Evolutionary conservation across 2,329 filamentous ascomycete genomes (phyloP).

Genomic region (Hymenoscyphus infarciens): DNA sequence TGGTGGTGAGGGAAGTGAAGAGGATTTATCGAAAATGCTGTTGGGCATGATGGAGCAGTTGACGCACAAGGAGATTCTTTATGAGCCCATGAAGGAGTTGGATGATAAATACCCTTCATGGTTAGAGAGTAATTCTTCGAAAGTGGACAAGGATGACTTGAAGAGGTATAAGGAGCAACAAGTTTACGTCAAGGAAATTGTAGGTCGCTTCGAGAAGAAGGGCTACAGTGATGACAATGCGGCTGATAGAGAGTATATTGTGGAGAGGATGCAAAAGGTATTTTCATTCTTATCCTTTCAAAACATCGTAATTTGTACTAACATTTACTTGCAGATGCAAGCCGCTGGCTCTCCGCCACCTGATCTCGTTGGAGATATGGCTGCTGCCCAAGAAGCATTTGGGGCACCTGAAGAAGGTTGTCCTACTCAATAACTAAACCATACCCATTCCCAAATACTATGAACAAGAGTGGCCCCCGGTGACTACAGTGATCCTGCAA

Average conservation of each 20-base stretch:
- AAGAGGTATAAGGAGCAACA: constrained; percentile 80
- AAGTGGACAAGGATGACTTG: constrained; percentile 66
- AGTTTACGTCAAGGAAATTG: constrained; percentile 77
- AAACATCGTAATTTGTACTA: constrained; percentile 20
- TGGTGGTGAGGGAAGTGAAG: constrained; percentile 57
- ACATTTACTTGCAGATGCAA: constrained; percentile 73
- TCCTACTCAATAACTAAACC: constrained; percentile 51
- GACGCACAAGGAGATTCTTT: constrained; percentile 96
- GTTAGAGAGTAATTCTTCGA: constrained; percentile 72
- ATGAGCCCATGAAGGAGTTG: constrained; percentile 98
- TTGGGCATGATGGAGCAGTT: constrained; percentile 99
- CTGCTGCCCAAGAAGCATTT: constrained; percentile 71
- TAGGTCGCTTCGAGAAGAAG: constrained; percentile 78
- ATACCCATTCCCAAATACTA: constrained; percentile 12
- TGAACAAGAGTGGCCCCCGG: background rate
- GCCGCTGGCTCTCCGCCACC: constrained; percentile 83
- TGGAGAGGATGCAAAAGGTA: constrained; percentile 97
- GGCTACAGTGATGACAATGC: constrained; percentile 80
- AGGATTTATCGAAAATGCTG: constrained; percentile 91
- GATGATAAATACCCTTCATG: constrained; percentile 88
- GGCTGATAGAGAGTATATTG: constrained; percentile 83
- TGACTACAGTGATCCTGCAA: background rate
- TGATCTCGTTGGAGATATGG: constrained; percentile 88
- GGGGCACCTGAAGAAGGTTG: constrained; percentile 59
- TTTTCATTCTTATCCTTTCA: constrained; percentile 30